These are phyloP conservation scores for Aspergillus funiculosus DNA, from an alignment of 495 filamentous ascomycete genomes.

Conservation along the genomic window DNA sequence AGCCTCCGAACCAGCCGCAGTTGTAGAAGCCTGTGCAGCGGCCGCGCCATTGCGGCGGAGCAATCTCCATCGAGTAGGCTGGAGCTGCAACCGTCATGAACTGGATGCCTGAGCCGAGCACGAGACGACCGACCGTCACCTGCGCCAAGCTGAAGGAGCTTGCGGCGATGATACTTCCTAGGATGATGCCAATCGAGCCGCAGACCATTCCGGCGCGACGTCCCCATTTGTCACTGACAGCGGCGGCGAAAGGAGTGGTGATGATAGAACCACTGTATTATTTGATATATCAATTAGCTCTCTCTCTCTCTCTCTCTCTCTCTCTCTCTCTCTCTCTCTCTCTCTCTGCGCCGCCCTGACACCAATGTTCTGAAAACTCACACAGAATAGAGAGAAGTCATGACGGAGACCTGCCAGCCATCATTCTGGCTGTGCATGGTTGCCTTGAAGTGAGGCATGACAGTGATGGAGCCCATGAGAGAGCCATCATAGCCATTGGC, in stretches of 20 bases:
- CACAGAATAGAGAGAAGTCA: conserved; percentile 47
- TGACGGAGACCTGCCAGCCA: conserved; percentile 38
- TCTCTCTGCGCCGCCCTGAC: too few species aligned
- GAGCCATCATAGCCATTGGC: conserved; percentile 53
- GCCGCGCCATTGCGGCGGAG: conserved; percentile 67
- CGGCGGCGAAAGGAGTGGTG: conserved; percentile 35
- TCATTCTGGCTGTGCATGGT: conserved; percentile 38
- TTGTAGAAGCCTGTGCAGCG: conserved; percentile 48
- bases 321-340: too few species aligned
- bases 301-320: too few species aligned
- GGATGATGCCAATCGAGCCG: conserved; percentile 54
- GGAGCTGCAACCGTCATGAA: conserved; percentile 67
- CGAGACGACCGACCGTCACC: conserved; percentile 69
- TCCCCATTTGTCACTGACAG: conserved; percentile 43
- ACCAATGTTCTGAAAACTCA: too few species aligned
- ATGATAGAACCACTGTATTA: conserved; percentile 50
- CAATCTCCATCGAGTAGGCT: conserved; percentile 70
- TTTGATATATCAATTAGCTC: too few species aligned
- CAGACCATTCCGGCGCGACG: conserved; percentile 62
- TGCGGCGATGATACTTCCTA: conserved; percentile 53
- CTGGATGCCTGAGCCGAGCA: conserved; percentile 71
- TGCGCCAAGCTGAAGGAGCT: conserved; percentile 40
- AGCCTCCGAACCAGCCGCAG: conserved; percentile 54
- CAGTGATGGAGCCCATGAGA: conserved; percentile 46
- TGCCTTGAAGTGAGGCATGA: conserved; percentile 36